A percentile compares a stretch with the other conserved stretches of the same genome.
Evolutionary conservation across 1,284 basidiomycete genomes (phyloP).

Genomic region (Heterobasidion occidentale): DNA sequence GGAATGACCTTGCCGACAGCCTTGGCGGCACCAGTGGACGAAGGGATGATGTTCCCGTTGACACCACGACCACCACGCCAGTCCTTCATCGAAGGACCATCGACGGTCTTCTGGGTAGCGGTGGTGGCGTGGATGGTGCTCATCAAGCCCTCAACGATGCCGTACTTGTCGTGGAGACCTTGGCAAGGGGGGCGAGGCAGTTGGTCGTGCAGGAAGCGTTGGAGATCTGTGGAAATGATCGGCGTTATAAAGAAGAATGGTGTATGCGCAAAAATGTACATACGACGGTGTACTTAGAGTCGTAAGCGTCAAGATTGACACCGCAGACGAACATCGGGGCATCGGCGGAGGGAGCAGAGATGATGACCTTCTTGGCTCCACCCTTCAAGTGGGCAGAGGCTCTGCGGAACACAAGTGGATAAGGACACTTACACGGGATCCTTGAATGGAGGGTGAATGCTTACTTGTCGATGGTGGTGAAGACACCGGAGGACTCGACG

Average conservation of each 20-base stretch:
- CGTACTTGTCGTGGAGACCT: slow-evolving; percentile 97
- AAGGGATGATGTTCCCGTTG: slow-evolving; percentile 98
- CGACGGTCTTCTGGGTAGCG: slow-evolving; percentile 99
- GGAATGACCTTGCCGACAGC: slow-evolving; percentile 99
- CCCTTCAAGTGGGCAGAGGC: slow-evolving; percentile 94
- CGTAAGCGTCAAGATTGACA: slow-evolving; percentile 95
- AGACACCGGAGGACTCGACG: slow-evolving; percentile 98
- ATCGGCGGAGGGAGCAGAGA: slow-evolving; percentile 97
- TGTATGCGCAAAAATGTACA: slow-evolving; percentile 21
- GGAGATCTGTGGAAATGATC: slow-evolving; percentile 57
- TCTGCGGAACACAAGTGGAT: slow-evolving; percentile 33
- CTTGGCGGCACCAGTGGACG: slow-evolving; percentile 98
- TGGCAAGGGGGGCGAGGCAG: slow-evolving; percentile 97
- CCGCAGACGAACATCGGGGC: slow-evolving; percentile 97
- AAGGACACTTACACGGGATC: background rate
- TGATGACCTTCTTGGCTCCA: slow-evolving; percentile 99
- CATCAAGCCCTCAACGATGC: slow-evolving; percentile 96
- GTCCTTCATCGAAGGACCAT: slow-evolving; percentile 92
- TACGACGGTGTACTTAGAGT: slow-evolving; percentile 85
- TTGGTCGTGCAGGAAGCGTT: slow-evolving; percentile 99
- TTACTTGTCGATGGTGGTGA: slow-evolving; percentile 88
- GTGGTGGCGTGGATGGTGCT: slow-evolving; percentile 97
- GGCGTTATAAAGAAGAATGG: background rate
- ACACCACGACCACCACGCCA: slow-evolving; percentile 97
- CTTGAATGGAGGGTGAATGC: slow-evolving; percentile 7